phyloP scores from a whole-genome alignment of 1,139 yeast species.

The Scheffersomyces titani region DNA sequence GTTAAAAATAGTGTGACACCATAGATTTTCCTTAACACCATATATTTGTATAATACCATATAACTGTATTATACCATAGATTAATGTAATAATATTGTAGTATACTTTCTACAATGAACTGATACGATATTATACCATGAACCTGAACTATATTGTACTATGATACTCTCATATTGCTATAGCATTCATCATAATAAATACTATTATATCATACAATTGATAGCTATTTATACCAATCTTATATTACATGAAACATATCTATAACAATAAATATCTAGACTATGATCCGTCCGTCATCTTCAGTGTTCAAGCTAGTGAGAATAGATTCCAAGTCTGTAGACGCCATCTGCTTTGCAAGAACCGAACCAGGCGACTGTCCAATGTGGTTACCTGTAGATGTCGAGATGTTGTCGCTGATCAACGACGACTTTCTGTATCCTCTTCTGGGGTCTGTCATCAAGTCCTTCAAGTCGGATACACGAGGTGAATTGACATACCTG shows the following conservation, averaged over 20 bases:
- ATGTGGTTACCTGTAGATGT: conserved; percentile 8
- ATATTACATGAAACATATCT: background rate
- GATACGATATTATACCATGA: too few species aligned
- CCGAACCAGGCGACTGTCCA: conserved; percentile 24
- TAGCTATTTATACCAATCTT: too few species aligned
- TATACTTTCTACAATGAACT: background rate
- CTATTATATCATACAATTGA: background rate
- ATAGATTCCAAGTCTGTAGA: conserved; percentile 38
- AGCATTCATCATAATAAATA: too few species aligned
- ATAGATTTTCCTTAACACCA: background rate
- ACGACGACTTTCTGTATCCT: conserved; percentile 8
- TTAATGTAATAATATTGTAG: too few species aligned
- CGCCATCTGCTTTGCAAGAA: conserved; percentile 35
- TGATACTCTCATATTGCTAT: too few species aligned
- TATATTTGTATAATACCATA: background rate
- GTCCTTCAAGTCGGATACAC: conserved; percentile 49
- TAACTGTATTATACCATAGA: background rate
- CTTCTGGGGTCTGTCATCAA: conserved; percentile 26
- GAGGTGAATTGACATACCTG: conserved; percentile 28
- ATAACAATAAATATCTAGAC: background rate
- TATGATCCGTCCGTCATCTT: conserved; percentile 25
- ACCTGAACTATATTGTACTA: too few species aligned
- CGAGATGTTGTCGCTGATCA: conserved; percentile 11
- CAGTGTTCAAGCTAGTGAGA: conserved; percentile 37
- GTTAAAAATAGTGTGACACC: too few species aligned